Percentiles rank a stretch among this genome's conserved stretches.
These are phyloP conservation scores for Aureobasidium sp. DNA, from an alignment of 2,329 filamentous ascomycete genomes.

Conservation along the genomic window DNA sequence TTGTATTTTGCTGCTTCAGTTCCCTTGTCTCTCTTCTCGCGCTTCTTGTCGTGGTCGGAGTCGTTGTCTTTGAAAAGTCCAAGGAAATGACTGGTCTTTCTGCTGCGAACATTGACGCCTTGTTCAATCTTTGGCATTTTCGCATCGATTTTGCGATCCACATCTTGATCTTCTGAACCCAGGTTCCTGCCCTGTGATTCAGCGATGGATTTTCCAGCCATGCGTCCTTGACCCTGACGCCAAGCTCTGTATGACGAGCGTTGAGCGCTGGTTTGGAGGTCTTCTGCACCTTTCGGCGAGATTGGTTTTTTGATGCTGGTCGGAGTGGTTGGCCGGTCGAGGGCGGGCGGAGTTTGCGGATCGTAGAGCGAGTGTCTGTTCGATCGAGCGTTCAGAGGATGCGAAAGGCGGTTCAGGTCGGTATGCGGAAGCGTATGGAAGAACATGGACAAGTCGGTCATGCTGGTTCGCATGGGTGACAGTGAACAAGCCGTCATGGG, in stretches of 20 bases:
- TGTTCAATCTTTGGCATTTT: constrained; percentile 52
- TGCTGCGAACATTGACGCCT: constrained; percentile 49
- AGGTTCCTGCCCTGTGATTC: constrained; percentile 30
- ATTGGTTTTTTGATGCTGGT: neutral
- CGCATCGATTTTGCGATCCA: constrained; percentile 59
- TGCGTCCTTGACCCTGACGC: constrained; percentile 42
- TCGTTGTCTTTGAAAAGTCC: constrained; percentile 60
- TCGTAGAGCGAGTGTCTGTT: constrained; percentile 11
- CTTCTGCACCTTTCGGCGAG: constrained; percentile 1
- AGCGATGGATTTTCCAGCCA: constrained; percentile 33
- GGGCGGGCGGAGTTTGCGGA: neutral
- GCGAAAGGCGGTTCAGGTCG: neutral
- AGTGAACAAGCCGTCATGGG: constrained; percentile 6
- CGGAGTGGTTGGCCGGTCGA: constrained; percentile 11
- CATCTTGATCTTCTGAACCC: constrained; percentile 37
- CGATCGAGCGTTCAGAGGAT: neutral
- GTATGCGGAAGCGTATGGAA: constrained; percentile 14
- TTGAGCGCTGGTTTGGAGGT: constrained; percentile 32
- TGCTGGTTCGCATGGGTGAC: constrained; percentile 10
- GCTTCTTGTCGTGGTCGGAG: constrained; percentile 46
- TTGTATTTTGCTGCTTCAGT: neutral
- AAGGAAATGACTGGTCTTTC: constrained; percentile 60
- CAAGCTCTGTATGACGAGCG: constrained; percentile 43
- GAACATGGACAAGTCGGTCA: constrained; percentile 10
- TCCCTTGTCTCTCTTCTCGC: constrained; percentile 23